These are phyloP conservation scores for Polytrichum formosum DNA, from an alignment of 225 moss, liverwort and hornwort genomes.

Conservation along the genomic window DNA sequence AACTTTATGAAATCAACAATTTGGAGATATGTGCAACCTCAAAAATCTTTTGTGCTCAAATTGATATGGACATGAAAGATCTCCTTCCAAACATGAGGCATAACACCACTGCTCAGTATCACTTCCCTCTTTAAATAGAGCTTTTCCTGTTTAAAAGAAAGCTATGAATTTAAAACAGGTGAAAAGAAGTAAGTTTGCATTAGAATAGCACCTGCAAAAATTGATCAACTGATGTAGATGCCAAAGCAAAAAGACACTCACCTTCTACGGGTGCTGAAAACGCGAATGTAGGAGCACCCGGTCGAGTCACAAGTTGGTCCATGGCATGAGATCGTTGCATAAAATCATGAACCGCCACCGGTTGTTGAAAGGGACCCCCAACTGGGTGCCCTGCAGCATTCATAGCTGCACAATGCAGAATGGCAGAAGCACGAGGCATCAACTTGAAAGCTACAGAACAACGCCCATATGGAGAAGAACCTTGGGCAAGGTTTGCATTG, in stretches of 20 bases:
- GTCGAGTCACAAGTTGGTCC: conserved; percentile 89
- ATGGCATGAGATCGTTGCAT: conserved; percentile 94
- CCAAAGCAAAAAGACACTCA: conserved; percentile 18
- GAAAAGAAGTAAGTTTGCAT: no score
- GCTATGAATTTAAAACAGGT: no score
- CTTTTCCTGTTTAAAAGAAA: no score
- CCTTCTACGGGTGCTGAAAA: conserved; percentile 78
- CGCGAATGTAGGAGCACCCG: conserved; percentile 62
- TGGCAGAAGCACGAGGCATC: conserved; percentile 83
- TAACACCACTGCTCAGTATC: no score
- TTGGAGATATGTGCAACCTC: no score
- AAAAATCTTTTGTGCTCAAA: no score
- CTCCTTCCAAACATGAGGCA: no score
- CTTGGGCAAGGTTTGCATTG: conserved; percentile 47
- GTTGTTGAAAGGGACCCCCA: conserved; percentile 71
- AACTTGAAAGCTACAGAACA: conserved; percentile 88
- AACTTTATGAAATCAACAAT: background rate
- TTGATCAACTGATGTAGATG: no score
- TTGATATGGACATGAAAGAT: no score
- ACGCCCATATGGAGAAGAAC: conserved; percentile 59
- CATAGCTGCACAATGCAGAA: conserved; percentile 94
- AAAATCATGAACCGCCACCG: conserved; percentile 82
- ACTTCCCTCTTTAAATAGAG: no score
- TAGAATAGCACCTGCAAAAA: no score
- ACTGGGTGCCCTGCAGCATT: conserved; percentile 77